phyloP scores from a whole-genome alignment of 2,329 filamentous ascomycete genomes.

The Plectosphaerella cucumerina region DNA sequence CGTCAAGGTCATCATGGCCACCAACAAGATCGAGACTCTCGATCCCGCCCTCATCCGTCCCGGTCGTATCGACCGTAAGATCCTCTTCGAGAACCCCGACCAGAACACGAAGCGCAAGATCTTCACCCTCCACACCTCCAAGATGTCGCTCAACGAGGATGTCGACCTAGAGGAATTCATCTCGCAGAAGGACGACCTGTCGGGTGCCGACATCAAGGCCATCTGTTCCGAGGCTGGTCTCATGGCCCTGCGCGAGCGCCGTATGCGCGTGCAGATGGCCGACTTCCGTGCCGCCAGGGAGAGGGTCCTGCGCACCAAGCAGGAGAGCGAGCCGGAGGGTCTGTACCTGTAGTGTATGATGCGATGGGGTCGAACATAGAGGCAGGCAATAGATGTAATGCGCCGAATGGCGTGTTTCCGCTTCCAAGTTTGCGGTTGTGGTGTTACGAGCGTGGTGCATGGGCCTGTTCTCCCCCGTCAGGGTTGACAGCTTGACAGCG shows the following conservation, averaged over 20 bases:
- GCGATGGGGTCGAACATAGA: neutral
- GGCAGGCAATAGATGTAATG: no score
- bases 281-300: constrained; percentile 93
- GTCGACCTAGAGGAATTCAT: constrained; percentile 99
- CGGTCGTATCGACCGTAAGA: constrained; percentile 98
- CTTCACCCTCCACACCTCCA: constrained; percentile 94
- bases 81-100: constrained; percentile 65
- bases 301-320: constrained; percentile 96
- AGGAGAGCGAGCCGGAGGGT: constrained; percentile 95
- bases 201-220: constrained; percentile 96
- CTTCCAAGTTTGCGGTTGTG: no score
- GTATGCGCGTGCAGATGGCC: constrained; percentile 98
- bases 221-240: constrained; percentile 97
- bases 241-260: constrained; percentile 86
- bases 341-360: constrained; percentile 77
- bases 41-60: constrained; percentile 95
- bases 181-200: constrained; percentile 95
- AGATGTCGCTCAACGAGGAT: constrained; percentile 95
- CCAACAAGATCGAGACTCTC: constrained; percentile 98
- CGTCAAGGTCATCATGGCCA: constrained; percentile 99
- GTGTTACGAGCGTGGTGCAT: no score
- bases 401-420: no score
- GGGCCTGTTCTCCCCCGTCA: no score
- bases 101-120: constrained; percentile 97
- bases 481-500: no score